Evolutionary conservation across 2,329 filamentous ascomycete genomes (phyloP), one percentile per base, ranked within the genome.

Genomic region (Cercospora zeina): DNA sequence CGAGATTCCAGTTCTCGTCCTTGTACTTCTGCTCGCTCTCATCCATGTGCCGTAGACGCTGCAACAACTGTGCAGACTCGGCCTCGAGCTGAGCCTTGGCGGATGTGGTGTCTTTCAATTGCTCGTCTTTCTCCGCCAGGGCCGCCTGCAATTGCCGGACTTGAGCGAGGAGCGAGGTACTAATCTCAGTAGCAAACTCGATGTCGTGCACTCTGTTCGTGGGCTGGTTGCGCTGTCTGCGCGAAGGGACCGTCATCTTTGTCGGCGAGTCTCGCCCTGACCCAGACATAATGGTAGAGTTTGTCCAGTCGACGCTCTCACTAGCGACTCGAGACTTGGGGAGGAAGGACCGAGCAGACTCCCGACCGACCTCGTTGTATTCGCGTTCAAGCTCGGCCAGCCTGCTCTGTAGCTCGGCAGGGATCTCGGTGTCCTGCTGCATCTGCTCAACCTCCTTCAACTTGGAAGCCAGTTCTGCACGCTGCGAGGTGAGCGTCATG

Each of bases 161-260:
- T 78, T 97, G 95, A n/a, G 89, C 87, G 56, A 99, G 88, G 56
- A 99, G 82, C 1, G 92, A 96, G 5, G 91, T 96, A 73, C 92
- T 97, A 71, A 99, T 97, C 74, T 99, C 93, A 55, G 95, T 93
- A n/a, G 93, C 95, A 73, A 99, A 96, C 70, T 97, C 92, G 73
- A 99, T 96, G 72, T 99, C 95, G 74, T 97, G 92, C 11, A 96
- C 88, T 56, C 93, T 87, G 73, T 88, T 95, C 9, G 89, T 85
- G 1, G 91, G 90, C 73, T 97, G 93, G 70, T 97, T 97, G 60
- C 95, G 86, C 73, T 95, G 85, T 75, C 93, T 95, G 68, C 93
- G 86, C 4, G 72, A 74, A 1, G 92, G 92, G 8, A 95, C 90
- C 70, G 84, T 89, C 65, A 96, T 82, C 78, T 97, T 99, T 47